phyloP scores from a whole-genome alignment of 495 filamentous ascomycete genomes.

The Aspergillus diversus region DNA sequence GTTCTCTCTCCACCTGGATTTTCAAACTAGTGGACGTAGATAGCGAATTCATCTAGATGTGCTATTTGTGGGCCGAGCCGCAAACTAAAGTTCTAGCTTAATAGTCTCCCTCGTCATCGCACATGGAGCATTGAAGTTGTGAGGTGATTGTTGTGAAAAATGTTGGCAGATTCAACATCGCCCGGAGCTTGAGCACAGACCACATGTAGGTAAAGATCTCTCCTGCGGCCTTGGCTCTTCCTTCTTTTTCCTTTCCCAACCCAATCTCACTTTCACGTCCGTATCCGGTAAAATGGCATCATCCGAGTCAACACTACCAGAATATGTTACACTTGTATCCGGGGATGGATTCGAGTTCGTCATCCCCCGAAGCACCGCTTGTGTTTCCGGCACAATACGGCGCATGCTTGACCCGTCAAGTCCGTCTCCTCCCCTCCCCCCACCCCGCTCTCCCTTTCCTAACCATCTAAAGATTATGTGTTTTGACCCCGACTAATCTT shows the following conservation, averaged over 20 bases:
- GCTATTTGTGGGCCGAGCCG: too few species aligned
- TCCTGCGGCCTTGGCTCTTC: conserved; percentile 4
- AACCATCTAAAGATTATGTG: background rate
- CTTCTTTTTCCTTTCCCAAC: conserved; percentile 8
- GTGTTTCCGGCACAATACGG: conserved; percentile 74
- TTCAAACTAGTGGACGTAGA: too few species aligned
- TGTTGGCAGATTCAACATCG: background rate
- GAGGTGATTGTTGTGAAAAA: too few species aligned
- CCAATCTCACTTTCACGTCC: conserved; percentile 12
- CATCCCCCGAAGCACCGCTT: conserved; percentile 74
- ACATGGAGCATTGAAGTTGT: background rate
- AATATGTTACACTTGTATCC: conserved; percentile 85
- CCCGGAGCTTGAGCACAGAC: conserved; percentile 37
- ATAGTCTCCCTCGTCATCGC: too few species aligned
- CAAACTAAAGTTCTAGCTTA: too few species aligned
- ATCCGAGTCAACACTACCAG: conserved; percentile 24
- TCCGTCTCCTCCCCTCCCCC: conserved; percentile 40
- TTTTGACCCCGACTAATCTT: background rate
- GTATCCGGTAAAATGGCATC: conserved; percentile 25
- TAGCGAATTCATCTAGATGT: too few species aligned
- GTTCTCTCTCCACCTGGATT: background rate
- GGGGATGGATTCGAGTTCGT: conserved; percentile 89
- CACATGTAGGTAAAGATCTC: conserved; percentile 11
- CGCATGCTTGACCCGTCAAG: conserved; percentile 83
- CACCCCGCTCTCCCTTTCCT: background rate